These are phyloP conservation scores for Venturiaceae sp. DNA, from an alignment of 2,329 filamentous ascomycete species.

Conservation along the genomic window DNA sequence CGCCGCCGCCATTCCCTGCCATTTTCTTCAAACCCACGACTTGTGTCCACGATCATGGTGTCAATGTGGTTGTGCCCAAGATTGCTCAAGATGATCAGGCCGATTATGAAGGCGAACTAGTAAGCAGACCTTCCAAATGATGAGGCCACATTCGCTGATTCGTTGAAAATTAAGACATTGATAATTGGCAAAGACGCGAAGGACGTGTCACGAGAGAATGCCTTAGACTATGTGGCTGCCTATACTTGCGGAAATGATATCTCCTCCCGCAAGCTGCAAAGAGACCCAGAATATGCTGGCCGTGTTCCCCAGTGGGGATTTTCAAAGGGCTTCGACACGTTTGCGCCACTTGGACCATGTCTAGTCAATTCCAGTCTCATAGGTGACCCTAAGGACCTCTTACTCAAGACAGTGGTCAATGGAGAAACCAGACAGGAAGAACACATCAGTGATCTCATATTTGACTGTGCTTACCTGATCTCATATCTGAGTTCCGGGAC, in stretches of 20 bases:
- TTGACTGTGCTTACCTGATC: conserved; percentile 35
- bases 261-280: conserved; percentile 42
- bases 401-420: conserved; percentile 38
- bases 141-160: too few species aligned
- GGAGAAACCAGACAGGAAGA: conserved; percentile 38
- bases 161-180: too few species aligned
- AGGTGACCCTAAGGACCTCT: conserved; percentile 31
- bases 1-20: conserved; percentile 37
- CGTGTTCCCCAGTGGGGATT: conserved; percentile 48
- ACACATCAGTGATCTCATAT: conserved; percentile 38
- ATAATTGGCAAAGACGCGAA: conserved; percentile 44
- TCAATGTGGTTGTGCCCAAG: conserved; percentile 37
- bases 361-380: conserved; percentile 35
- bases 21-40: conserved; percentile 43
- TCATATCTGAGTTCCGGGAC: conserved; percentile 36
- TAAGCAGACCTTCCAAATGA: too few species aligned
- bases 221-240: conserved; percentile 41
- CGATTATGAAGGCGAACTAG: conserved; percentile 41
- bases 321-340: conserved; percentile 48
- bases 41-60: conserved; percentile 21
- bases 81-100: conserved; percentile 38
- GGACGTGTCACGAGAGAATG: conserved; percentile 34
- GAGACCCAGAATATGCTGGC: conserved; percentile 27
- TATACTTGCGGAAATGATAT: conserved; percentile 49
- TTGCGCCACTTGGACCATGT: conserved; percentile 41